Conservation (phyloP, 176 grass and related monocot genomes). For the Juncus inflexus region DNA sequence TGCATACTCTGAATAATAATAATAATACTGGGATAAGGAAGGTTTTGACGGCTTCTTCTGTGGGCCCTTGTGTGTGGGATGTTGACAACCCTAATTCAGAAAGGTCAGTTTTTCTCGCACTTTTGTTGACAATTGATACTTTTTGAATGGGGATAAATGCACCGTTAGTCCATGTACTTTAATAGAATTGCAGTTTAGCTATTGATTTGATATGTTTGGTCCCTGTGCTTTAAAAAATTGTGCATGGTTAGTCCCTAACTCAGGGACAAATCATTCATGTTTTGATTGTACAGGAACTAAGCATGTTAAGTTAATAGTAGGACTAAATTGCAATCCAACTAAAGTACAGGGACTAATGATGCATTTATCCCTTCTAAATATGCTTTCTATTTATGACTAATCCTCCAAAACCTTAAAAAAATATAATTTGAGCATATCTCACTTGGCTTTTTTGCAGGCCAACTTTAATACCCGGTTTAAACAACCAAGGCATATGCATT, state of each 20-base stretch:
- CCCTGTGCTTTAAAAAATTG: no score
- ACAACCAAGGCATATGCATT: conserved; percentile 61
- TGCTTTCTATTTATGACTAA: no score
- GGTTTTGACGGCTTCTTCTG: conserved; percentile 67
- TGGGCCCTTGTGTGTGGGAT: conserved; percentile 74
- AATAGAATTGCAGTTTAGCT: neutral
- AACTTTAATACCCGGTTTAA: conserved; percentile 44
- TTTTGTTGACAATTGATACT: neutral
- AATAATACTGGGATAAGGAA: conserved; percentile 36
- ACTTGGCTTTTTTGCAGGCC: conserved; percentile 36
- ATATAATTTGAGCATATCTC: no score
- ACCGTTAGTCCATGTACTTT: no score
- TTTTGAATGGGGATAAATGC: neutral
- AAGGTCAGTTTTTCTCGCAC: conserved; percentile 23
- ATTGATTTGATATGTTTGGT: neutral
- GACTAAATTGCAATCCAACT: no score
- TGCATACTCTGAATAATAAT: conserved; percentile 38
- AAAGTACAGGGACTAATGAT: no score
- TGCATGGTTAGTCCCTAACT: no score
- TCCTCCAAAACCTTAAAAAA: no score
- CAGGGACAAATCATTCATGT: neutral
- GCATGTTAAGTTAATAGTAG: no score
- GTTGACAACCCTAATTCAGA: conserved; percentile 30
- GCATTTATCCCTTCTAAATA: no score
- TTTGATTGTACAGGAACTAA: no score